phyloP scores from a whole-genome alignment of 805 yeast species.

The Komagataella ulmi region DNA sequence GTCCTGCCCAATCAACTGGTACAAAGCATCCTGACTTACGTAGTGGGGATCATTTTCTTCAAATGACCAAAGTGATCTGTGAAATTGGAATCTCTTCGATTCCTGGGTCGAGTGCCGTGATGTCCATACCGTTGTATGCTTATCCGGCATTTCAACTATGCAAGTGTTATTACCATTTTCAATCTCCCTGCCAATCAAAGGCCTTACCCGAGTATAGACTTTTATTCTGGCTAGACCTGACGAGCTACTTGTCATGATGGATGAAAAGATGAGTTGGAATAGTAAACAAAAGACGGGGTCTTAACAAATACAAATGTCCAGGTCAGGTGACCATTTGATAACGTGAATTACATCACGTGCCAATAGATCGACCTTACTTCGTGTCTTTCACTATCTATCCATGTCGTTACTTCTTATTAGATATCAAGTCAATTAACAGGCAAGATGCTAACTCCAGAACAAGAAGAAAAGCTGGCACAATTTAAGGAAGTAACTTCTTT shows the following conservation, averaged over 20 bases:
- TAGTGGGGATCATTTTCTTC: conserved; percentile 18
- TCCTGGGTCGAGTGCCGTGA: background rate
- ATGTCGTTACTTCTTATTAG: background rate
- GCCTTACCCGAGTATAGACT: conserved; percentile 42
- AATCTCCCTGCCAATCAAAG: conserved; percentile 20
- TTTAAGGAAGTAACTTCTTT: conserved; percentile 38
- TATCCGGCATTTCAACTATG: conserved; percentile 19
- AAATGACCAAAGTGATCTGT: conserved; percentile 37
- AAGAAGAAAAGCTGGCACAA: conserved; percentile 28
- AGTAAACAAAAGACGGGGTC: background rate
- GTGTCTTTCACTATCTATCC: background rate
- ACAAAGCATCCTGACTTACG: conserved; percentile 37
- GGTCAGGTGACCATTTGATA: background rate
- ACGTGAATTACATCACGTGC: background rate
- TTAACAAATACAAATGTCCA: background rate
- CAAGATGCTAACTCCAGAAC: conserved; percentile 15
- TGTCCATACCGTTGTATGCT: conserved; percentile 9
- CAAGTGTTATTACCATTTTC: conserved; percentile 3
- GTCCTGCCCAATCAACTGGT: conserved; percentile 40
- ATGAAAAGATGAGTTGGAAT: background rate
- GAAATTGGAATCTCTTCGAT: conserved; percentile 30
- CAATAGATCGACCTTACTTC: background rate
- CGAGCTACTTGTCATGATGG: background rate
- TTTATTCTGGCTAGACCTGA: conserved; percentile 14
- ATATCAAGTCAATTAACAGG: background rate